These are phyloP conservation scores for Trametes maxima DNA, from an alignment of 768 basidiomycete genomes.

Conservation along the genomic window DNA sequence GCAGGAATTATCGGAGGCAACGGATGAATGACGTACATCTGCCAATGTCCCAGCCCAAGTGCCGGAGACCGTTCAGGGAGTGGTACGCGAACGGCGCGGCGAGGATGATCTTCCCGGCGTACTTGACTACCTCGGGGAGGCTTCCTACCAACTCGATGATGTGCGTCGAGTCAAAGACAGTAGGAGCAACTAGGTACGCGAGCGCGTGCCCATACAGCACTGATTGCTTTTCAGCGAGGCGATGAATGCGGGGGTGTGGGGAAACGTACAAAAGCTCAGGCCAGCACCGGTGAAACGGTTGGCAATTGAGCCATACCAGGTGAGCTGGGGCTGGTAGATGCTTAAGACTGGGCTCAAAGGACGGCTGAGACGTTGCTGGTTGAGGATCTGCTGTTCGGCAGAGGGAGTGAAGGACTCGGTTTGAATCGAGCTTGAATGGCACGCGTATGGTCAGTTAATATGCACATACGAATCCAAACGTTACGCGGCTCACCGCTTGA, in stretches of 20 bases:
- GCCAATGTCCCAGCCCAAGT: constrained; percentile 87
- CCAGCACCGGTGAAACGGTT: constrained; percentile 86
- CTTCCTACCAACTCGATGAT: constrained; percentile 71
- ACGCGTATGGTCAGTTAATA: neutral
- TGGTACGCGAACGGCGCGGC: constrained; percentile 93
- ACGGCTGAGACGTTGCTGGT: constrained; percentile 85
- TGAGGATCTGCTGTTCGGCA: constrained; percentile 65
- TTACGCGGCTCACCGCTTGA: constrained; percentile 27
- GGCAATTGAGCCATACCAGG: constrained; percentile 84
- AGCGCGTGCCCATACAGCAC: constrained; percentile 89
- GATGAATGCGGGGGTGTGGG: neutral
- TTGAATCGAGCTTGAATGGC: constrained; percentile 51
- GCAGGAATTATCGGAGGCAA: neutral
- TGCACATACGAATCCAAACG: neutral
- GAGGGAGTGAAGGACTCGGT: constrained; percentile 67
- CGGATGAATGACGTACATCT: constrained; percentile 68
- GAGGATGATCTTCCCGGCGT: constrained; percentile 72
- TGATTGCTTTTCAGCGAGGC: constrained; percentile 31
- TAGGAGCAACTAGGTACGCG: constrained; percentile 82
- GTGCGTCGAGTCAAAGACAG: constrained; percentile 76
- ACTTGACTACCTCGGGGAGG: constrained; percentile 78
- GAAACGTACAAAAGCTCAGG: constrained; percentile 71
- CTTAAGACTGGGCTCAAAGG: constrained; percentile 94
- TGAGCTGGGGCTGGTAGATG: constrained; percentile 95
- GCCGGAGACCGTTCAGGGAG: constrained; percentile 85